Evolutionary conservation across 1,139 yeast genomes (phyloP), one percentile per base, ranked within the genome.

Genomic region (Yamadazyma mexicana): DNA sequence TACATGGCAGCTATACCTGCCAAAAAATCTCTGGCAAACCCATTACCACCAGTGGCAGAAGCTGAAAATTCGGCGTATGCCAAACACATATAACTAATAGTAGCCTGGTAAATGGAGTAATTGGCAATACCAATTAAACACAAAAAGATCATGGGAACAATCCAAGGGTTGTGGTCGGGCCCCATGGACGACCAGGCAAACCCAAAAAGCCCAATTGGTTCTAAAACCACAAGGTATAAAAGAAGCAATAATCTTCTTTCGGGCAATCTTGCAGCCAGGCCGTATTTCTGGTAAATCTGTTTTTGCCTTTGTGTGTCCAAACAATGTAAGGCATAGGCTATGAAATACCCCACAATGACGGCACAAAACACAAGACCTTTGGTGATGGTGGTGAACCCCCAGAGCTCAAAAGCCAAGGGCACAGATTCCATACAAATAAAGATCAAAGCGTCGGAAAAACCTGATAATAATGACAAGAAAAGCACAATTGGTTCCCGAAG

Each of bases 31-130:
- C 71, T 51, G n/a, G 71, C 64, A 44, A 64, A 63, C 7, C 69
- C 71, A 42, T 65, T 65, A 33, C 71, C 71, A 15, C 70, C 70
- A 5, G 71, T 65, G 7, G 70, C 70, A 12, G 69, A 64, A 2
- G 70, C 68, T 23, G 69, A 59, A 45, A 64, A 64, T n/a, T 63
- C 64, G 6, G 68, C 69, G 41, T 64, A 64, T n/a, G 68, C 64
- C 3, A 64, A 65, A 31, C 64, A 55, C 69, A 64, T 63, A 42
- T 62, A 64, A 50, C 64, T 69, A 38, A 65, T 63, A 15, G 71
- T 64, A 14, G 68, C 56, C 67, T 63, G 61, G 49, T 64, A 65
- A 41, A 65, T 64, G 31, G 65, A 56, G 46, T 47, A 64, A 44
- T 64, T 64, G 18, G 70, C 70, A 32, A 64, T 54, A 12, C 64